Evolutionary conservation across 2,329 filamentous ascomycete species (phyloP).

Genomic region (Claviceps digitariae): DNA sequence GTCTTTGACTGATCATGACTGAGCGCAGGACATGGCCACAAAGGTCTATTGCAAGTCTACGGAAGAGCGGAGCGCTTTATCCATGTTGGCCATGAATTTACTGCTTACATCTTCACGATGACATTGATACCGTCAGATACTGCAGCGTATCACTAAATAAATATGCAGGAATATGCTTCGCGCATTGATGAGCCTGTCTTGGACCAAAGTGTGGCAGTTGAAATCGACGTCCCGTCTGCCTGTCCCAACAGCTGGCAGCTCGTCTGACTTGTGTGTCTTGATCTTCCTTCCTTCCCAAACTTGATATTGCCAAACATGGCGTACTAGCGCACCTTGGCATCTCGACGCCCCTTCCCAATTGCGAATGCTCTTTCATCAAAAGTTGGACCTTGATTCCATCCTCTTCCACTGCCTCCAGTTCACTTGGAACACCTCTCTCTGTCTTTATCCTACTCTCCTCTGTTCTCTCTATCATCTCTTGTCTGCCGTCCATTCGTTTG

Average conservation of each 20-base stretch:
- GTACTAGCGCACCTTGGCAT: neutral
- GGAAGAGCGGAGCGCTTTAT: too few species aligned
- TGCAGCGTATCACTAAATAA: neutral
- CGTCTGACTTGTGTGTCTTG: neutral
- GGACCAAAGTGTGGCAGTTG: neutral
- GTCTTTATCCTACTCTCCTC: neutral
- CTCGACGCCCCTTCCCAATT: neutral
- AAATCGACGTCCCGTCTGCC: neutral
- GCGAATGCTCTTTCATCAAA: neutral
- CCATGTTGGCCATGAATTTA: neutral
- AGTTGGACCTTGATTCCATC: neutral
- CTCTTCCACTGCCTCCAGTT: neutral
- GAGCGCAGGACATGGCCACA: neutral
- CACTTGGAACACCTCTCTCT: neutral
- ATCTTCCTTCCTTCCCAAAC: neutral
- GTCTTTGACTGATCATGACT: neutral
- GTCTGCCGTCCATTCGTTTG: constrained; percentile 4
- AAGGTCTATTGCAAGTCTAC: neutral
- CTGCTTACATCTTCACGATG: neutral
- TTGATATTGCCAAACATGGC: neutral
- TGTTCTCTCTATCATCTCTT: neutral
- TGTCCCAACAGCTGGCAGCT: neutral
- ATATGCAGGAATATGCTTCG: neutral
- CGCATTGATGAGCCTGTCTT: neutral
- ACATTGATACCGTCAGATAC: neutral